Base-by-base conservation (phyloP, 1,284 basidiomycete species). In the Trichosporon inkin region DNA sequence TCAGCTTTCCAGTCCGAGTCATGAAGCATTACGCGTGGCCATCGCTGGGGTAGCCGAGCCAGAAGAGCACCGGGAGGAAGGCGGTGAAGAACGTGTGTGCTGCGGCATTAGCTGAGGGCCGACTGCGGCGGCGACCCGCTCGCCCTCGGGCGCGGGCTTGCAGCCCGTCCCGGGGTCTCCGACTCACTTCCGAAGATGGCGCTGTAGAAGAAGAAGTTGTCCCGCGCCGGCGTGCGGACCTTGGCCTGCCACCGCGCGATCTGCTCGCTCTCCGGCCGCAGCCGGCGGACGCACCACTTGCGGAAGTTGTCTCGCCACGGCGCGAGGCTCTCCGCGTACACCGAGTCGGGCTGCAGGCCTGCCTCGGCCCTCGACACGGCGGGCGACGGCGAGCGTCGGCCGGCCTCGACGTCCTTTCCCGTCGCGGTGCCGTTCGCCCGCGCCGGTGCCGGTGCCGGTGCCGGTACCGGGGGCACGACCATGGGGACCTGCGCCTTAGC, bases 41-140 rank as follows among this genome's bases (percentile, higher is more conserved):
- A 49, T 86, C 67, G 53, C 86, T 82, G 1, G 81, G 80, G 63
- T 86, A 84, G 1, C 92, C 92, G 68, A 95, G 91, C 83, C 93
- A 97, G 74, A 88, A 95, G 60, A 90, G 82, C 3, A 88, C 81
- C 0, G 95, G 94, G 1, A 98, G 80, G 66, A 90, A 84, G 24
- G 87, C 85, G 85, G 95, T 90, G 81, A 98, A 98, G 80, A 95
- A 97, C 0, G 90, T 94, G 72, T 97, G 94, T 0, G 92, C 76
- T 76, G 35, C 40, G 36, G 24, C 10, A 24, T 54, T 38, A 35
- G 55, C 22, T 17, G 38, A 36, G 38, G 16, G 7, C 19, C 14
- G 38, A 2, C 38, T 40, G 14, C 17, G 37, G 14, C 17, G 37
- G 14, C 37, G 14, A 16, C 37, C 2, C 38, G 7, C 51, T 22